A percentile compares a stretch with the other conserved stretches of the same genome.
These are phyloP conservation scores for Stachybotrys elegans DNA, from an alignment of 2,329 filamentous ascomycete species.

Conservation along the genomic window DNA sequence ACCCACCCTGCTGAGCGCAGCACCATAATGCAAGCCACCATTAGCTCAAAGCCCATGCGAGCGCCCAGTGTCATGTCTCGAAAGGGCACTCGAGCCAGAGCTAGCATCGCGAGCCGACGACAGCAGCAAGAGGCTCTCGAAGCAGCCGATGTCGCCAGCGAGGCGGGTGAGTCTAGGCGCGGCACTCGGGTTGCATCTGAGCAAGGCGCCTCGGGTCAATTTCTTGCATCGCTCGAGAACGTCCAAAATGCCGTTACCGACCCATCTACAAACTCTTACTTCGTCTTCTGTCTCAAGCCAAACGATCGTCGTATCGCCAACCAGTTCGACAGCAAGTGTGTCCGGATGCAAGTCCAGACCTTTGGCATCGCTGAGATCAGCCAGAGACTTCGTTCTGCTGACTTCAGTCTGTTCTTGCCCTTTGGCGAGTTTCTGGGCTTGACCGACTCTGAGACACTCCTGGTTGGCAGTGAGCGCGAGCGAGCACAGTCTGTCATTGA, in stretches of 20 bases:
- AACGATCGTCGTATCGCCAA: conserved; percentile 97
- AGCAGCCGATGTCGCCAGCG: conserved; percentile 44
- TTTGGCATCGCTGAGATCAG: conserved; percentile 97
- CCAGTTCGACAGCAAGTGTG: conserved; percentile 98
- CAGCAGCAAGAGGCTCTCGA: conserved; percentile 38
- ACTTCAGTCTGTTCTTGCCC: conserved; percentile 92
- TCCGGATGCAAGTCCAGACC: conserved; percentile 88
- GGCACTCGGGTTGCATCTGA: conserved; percentile 44
- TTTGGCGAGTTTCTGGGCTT: conserved; percentile 94
- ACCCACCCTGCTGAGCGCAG: conserved; percentile 88
- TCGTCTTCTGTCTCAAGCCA: conserved; percentile 94
- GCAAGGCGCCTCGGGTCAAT: conserved; percentile 89
- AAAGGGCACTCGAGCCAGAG: conserved; percentile 49
- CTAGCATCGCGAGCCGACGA: conserved; percentile 28
- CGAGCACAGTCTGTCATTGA: conserved; percentile 89
- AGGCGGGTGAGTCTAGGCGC: conserved; percentile 34
- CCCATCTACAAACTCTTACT: conserved; percentile 85
- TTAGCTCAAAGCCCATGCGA: conserved; percentile 90
- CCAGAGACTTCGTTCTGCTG: conserved; percentile 83
- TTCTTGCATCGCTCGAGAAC: conserved; percentile 81
- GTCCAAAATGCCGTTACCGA: conserved; percentile 82
- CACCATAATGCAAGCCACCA: conserved; percentile 91
- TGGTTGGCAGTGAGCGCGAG: conserved; percentile 89
- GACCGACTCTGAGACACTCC: conserved; percentile 74
- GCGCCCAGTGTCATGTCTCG: conserved; percentile 88